These are phyloP conservation scores for Coffea humblotiana DNA, from an alignment of 305 asterid species.

Conservation along the genomic window DNA sequence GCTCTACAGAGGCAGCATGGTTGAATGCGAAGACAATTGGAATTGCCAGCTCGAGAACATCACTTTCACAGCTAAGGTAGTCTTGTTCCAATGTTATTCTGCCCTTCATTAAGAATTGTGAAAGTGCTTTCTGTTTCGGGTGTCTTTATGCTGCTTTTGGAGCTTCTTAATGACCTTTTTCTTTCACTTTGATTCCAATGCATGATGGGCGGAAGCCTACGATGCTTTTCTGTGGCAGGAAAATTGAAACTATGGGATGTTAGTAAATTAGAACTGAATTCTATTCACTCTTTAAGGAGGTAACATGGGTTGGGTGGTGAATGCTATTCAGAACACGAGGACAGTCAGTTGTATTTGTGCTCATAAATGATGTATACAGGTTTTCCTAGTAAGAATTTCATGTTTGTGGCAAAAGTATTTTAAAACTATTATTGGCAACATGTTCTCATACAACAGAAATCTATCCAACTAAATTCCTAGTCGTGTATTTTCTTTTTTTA, in stretches of 20 bases:
- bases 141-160: neutral
- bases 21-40: conserved; percentile 95
- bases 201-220: no score
- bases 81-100: neutral
- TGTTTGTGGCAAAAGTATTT: neutral
- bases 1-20: conserved; percentile 88
- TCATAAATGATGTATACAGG: neutral
- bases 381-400: neutral
- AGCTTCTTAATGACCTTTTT: neutral
- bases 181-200: neutral
- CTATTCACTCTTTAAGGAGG: neutral
- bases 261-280: neutral
- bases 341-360: neutral
- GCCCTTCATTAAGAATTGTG: neutral
- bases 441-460: neutral
- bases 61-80: conserved; percentile 74
- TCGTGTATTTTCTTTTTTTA: neutral
- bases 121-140: neutral
- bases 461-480: neutral
- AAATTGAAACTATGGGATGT: neutral
- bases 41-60: conserved; percentile 91
- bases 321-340: no score
- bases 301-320: neutral
- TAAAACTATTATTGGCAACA: neutral
- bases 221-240: neutral